These are phyloP conservation scores for Rubroshorea leprosula DNA, from an alignment of 345 rosid species.

Conservation along the genomic window DNA sequence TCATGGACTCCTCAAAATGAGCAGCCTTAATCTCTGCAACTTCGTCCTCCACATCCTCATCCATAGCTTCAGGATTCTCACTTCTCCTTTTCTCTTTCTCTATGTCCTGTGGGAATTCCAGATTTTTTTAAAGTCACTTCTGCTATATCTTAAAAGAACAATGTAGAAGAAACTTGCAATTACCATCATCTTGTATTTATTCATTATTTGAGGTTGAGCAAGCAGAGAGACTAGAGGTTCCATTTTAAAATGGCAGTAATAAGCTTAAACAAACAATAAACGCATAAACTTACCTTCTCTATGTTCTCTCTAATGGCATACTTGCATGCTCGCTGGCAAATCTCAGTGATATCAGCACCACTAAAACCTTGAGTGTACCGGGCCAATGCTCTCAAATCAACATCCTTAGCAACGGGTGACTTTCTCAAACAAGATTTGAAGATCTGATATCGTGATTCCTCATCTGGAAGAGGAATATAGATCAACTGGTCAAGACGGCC, in stretches of 20 bases:
- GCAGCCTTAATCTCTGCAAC: constrained; percentile 44
- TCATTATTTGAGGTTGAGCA: too few species aligned
- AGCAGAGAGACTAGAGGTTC: too few species aligned
- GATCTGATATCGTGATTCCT: constrained; percentile 51
- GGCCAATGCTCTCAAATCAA: constrained; percentile 57
- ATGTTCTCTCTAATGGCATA: constrained; percentile 69
- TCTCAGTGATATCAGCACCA: constrained; percentile 65
- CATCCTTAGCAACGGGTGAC: constrained; percentile 49
- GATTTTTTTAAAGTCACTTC: constrained; percentile 4
- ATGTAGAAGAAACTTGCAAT: background rate
- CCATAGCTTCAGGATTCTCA: constrained; percentile 43
- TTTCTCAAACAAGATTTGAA: constrained; percentile 58
- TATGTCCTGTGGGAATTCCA: constrained; percentile 32
- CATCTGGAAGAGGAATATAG: constrained; percentile 72
- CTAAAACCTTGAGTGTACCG: constrained; percentile 60
- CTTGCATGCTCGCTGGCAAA: constrained; percentile 63
- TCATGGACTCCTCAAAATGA: constrained; percentile 51
- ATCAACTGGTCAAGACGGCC: constrained; percentile 71
- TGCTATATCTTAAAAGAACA: background rate
- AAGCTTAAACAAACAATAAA: background rate
- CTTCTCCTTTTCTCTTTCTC: constrained; percentile 35
- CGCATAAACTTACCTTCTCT: constrained; percentile 39
- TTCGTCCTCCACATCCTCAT: constrained; percentile 53
- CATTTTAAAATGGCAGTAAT: too few species aligned
- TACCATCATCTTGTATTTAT: too few species aligned